phyloP scores from a whole-genome alignment of 2,329 filamentous ascomycete species.

The Metarhizium rileyi region DNA sequence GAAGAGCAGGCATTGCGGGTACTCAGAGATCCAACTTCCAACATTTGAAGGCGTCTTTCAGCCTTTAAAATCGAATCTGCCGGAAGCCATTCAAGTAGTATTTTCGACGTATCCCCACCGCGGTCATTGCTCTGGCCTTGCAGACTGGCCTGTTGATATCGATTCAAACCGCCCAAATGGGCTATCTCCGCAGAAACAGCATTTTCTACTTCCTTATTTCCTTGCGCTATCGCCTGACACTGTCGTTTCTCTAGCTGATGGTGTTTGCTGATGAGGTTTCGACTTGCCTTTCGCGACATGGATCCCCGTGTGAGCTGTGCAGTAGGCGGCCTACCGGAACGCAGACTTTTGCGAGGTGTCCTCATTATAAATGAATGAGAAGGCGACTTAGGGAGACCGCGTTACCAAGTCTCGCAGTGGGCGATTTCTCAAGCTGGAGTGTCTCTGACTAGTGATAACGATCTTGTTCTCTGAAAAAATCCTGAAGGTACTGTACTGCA shows the following conservation, averaged over 20 bases:
- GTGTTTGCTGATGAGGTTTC: conserved; percentile 54
- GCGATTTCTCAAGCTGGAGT: neutral
- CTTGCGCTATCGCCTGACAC: conserved; percentile 42
- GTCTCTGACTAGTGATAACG: neutral
- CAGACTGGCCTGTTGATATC: conserved; percentile 59
- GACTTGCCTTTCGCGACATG: conserved; percentile 55
- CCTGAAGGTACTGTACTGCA: neutral
- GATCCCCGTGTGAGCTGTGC: conserved; percentile 38
- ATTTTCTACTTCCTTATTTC: conserved; percentile 37
- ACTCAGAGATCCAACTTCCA: conserved; percentile 85
- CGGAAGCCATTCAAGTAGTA: conserved; percentile 54
- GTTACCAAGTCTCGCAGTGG: neutral
- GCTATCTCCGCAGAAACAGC: conserved; percentile 43
- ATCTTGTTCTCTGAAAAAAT: neutral
- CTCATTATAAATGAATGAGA: conserved; percentile 24
- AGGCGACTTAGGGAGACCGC: neutral
- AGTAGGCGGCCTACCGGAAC: conserved; percentile 46
- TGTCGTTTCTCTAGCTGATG: conserved; percentile 56
- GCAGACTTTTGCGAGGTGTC: conserved; percentile 32
- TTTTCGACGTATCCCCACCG: conserved; percentile 56
- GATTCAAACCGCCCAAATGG: conserved; percentile 49
- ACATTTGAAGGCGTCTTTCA: conserved; percentile 45
- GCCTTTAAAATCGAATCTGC: conserved; percentile 17
- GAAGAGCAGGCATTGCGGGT: conserved; percentile 75
- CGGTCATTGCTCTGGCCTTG: conserved; percentile 56